Conservation (phyloP, 2,329 filamentous ascomycete genomes). For the Magnaporthiopsis poae region DNA sequence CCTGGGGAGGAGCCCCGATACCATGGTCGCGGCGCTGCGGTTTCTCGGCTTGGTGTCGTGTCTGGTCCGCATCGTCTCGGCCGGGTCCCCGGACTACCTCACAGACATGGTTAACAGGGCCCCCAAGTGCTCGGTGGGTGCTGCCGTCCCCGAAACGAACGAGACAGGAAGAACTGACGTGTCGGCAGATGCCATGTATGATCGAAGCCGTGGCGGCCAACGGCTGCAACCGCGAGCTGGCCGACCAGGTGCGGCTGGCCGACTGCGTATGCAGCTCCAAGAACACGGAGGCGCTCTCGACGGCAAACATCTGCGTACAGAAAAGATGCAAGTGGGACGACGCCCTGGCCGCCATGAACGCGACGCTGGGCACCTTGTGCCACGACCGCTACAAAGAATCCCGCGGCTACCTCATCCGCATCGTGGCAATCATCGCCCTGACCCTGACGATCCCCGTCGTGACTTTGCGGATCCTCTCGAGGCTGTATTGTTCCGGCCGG, state of each 20-base stretch:
- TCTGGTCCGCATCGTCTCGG: not conserved
- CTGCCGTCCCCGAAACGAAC: too few relatives aligned
- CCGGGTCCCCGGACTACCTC: not conserved
- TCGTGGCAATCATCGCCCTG: conserved; percentile 7
- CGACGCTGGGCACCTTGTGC: not conserved
- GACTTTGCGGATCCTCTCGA: conserved; percentile 1
- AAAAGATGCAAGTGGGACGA: conserved; percentile 2
- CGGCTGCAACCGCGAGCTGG: not conserved
- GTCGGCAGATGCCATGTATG: not conserved
- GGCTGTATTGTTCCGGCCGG: conserved; percentile 2
- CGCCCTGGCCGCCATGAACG: not conserved
- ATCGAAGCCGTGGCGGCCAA: not conserved
- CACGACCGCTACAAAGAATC: not conserved
- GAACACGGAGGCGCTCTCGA: not conserved
- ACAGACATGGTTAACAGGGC: conserved; percentile 2
- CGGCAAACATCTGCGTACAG: conserved; percentile 1
- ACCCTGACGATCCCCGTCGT: conserved; percentile 4
- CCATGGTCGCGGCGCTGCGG: not conserved
- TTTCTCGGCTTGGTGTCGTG: not conserved
- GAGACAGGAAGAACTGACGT: not conserved
- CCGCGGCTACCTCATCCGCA: conserved; percentile 1
- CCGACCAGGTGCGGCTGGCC: not conserved
- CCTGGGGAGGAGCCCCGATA: too few relatives aligned
- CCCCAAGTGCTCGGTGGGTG: conserved; percentile 1
- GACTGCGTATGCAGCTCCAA: not conserved